Base-by-base conservation (phyloP, 148 eudicot species). In the Pouteria glomerata region DNA sequence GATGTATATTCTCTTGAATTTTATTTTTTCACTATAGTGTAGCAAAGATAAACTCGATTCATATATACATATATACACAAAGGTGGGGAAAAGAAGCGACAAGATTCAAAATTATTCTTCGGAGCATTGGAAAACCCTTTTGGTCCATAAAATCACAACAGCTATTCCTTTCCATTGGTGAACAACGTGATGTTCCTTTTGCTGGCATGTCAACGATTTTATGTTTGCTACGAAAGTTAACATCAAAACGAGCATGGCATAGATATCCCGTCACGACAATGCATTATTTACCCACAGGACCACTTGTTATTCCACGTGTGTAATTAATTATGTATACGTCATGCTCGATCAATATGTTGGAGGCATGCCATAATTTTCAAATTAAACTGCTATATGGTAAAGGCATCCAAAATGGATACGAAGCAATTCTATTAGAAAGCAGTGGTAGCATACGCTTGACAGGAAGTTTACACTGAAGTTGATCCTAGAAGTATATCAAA, bases 41-140 rank as follows among this genome's bases (percentile, higher is more conserved):
- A 59, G 57, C 26, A 10, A 10, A 66, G 3, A 5, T n/a, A 7
- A 72, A 72, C 58, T 48, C 45, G 15, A 51, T 55, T 65, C 48
- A 26, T 68, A 66, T 74, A 74, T 34, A 71, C 35, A 71, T 15
- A 26, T 68, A 66, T 74, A 74, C 30, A 71, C 35, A 71, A 26
- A 14, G 26, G 72, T 3, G n/a, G 24, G 58, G 34, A 13, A 55
- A 24, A 4, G 27, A 24, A 35, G 3, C 14, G 13, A 64, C 6
- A 23, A 65, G 34, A 26, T 52, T 55, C 57, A n/a, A n/a, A n/a
- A n/a, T n/a, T n/a, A n/a, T n/a, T n/a, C n/a, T n/a, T n/a, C n/a
- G n/a, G n/a, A n/a, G n/a, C n/a, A n/a, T n/a, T n/a, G n/a, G n/a
- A n/a, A n/a, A n/a, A n/a, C n/a, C n/a, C n/a, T n/a, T n/a, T n/a